phyloP scores from a whole-genome alignment of 2,329 filamentous ascomycete species.

The Teratosphaeriaceae sp. region DNA sequence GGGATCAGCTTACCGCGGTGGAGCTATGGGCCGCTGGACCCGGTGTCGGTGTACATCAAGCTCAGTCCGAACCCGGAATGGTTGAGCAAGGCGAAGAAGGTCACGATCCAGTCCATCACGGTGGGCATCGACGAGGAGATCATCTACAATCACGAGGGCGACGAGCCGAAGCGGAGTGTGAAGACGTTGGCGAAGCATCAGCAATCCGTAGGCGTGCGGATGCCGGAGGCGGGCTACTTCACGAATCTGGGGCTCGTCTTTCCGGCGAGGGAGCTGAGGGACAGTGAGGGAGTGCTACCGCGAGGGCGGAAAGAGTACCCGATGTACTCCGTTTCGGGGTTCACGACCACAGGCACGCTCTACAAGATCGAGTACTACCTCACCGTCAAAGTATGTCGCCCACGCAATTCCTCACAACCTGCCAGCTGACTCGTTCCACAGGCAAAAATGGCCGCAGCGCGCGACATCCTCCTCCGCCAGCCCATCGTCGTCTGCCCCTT shows the following conservation, averaged over 20 bases:
- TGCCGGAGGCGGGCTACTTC: slow-evolving; percentile 87
- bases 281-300: slow-evolving; percentile 79
- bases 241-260: slow-evolving; percentile 90
- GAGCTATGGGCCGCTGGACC: slow-evolving; percentile 94
- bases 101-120: slow-evolving; percentile 90
- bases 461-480: slow-evolving; percentile 82
- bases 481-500: slow-evolving; percentile 94
- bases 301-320: slow-evolving; percentile 83
- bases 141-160: slow-evolving; percentile 96
- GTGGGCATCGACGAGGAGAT: slow-evolving; percentile 95
- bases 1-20: slow-evolving; percentile 89
- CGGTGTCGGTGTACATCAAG: slow-evolving; percentile 93
- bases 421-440: slow-evolving; percentile 33
- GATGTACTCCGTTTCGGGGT: slow-evolving; percentile 78
- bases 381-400: slow-evolving; percentile 69
- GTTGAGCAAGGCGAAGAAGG: slow-evolving; percentile 81
- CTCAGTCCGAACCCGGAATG: slow-evolving; percentile 87
- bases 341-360: slow-evolving; percentile 86
- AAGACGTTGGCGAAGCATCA: slow-evolving; percentile 81
- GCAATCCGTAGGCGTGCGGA: slow-evolving; percentile 71
- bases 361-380: slow-evolving; percentile 99
- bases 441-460: slow-evolving; percentile 81
- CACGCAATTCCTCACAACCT: background rate
- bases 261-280: slow-evolving; percentile 79
- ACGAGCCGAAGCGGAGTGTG: slow-evolving; percentile 84